Evolutionary conservation across 305 asterid genomes (phyloP).

Genomic region (Fraxinus ornus): DNA sequence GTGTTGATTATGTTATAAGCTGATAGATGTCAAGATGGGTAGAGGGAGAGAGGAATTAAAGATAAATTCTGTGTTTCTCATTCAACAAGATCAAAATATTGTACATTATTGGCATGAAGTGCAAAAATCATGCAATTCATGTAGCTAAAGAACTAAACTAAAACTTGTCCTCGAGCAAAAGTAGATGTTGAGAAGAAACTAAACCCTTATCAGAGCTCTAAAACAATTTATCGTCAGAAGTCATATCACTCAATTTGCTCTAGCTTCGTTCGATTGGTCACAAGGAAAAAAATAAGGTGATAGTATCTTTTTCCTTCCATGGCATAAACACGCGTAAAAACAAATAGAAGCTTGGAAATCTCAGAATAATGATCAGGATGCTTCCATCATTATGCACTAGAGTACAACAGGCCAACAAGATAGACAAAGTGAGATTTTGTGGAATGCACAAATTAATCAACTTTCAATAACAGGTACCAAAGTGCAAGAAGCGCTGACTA

Average conservation of each 20-base stretch:
- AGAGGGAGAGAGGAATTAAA: constrained; percentile 3
- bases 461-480: not conserved
- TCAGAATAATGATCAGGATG: not conserved
- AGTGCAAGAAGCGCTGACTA: not conserved
- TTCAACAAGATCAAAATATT: not conserved
- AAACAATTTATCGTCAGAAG: not conserved
- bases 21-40: not conserved
- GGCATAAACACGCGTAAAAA: not conserved
- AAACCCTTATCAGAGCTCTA: not conserved
- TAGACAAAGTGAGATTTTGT: not conserved
- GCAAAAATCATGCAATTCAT: not conserved
- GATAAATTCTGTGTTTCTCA: not conserved
- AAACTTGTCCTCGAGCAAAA: not conserved
- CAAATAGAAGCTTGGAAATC: not conserved
- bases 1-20: constrained; percentile 16
- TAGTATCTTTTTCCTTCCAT: not conserved
- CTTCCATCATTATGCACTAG: not conserved
- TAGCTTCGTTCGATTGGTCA: not conserved
- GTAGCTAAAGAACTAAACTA: not conserved
- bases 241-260: not conserved
- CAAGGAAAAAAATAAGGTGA: not conserved
- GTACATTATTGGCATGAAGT: not conserved
- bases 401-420: not conserved
- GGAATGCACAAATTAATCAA: not conserved
- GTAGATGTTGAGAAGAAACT: not conserved